Percentiles rank a stretch among this genome's conserved stretches.
Conservation (phyloP, 2,329 filamentous ascomycete genomes). For the Epichloe uncinata region DNA sequence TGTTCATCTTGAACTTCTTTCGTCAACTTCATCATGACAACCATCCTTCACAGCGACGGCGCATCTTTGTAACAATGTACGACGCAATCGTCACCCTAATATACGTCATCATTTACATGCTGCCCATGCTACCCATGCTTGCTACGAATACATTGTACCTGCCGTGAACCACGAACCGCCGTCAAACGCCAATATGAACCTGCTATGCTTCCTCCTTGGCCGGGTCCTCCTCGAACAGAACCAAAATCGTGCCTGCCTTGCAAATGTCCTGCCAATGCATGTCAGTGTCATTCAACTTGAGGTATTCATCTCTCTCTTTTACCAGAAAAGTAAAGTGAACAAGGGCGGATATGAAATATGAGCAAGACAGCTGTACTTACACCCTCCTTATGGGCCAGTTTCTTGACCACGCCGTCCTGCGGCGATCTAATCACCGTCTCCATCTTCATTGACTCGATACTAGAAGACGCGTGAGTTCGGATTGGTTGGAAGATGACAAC, state of each 20-base stretch:
- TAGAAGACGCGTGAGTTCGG: slow-evolving; percentile 13
- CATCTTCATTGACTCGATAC: slow-evolving; percentile 85
- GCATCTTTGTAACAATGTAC: neutral
- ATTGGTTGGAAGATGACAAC: neutral
- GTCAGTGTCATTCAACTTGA: neutral
- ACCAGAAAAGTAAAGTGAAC: neutral
- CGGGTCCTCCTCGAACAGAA: slow-evolving; percentile 51
- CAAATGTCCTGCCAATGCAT: slow-evolving; percentile 49
- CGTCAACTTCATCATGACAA: neutral
- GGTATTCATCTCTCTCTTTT: neutral
- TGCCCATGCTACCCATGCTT: neutral
- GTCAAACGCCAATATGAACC: slow-evolving; percentile 7
- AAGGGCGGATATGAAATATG: neutral
- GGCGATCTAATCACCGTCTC: slow-evolving; percentile 72
- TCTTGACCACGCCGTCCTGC: slow-evolving; percentile 57
- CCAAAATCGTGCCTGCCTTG: slow-evolving; percentile 61
- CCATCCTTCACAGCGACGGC: neutral
- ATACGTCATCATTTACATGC: slow-evolving; percentile 1
- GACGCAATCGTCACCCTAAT: neutral
- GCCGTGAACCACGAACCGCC: slow-evolving; percentile 1
- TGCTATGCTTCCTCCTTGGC: slow-evolving; percentile 15
- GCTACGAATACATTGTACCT: neutral
- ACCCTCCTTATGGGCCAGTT: slow-evolving; percentile 60
- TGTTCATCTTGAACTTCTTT: neutral
- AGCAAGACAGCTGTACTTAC: slow-evolving; percentile 32